Evolutionary conservation across 768 basidiomycete species (phyloP), one percentile per base, ranked within the genome.

Genomic region (Paxillus ammoniavirescens): DNA sequence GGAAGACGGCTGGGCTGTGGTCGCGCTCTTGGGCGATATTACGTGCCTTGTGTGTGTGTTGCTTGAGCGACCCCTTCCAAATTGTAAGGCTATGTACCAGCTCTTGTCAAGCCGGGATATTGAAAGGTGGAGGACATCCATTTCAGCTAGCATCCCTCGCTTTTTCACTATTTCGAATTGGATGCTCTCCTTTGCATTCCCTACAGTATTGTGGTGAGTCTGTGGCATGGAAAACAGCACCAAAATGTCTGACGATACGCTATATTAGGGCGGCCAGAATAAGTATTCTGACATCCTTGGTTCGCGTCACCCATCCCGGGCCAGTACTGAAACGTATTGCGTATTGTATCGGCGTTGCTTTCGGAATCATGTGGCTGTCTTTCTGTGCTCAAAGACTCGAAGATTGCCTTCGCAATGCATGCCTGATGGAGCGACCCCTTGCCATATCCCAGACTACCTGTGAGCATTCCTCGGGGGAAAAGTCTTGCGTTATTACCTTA

Each of bases 211-310:
- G 10, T 57, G 59, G 59, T 57, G 18, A 26, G 57, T 51, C 35
- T 23, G 5, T 37, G 14, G 6, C 13, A 13, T 10, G 15, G 43
- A 23, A 8, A 2, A 13, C 12, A 9, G 21, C 28, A 5, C 14
- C 23, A 21, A 17, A 37, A 5, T 15, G 30, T 9, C 35, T 14
- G 17, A 35, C 18, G 18, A 17, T 13, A 28, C 5, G 4, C 14
- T 1, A 33, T 14, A 38, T 28, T 26, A 68, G 68, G 68, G 26
- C 60, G 2, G 43, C 55, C 4, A 61, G 68, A 15, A 52, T 68
- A 40, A 68, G 67, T 17, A 57, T 68, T 15, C 47, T 70, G 38
- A 26, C 47, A 3, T 61, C 61, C 8, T 58, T 68, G 18, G 41
- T 67, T 17, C 64, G 64, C 23, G 51, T 68, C 2, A 57, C 52